Base-by-base conservation (phyloP, 1,139 yeast species). In the Geotrichum europaeum region DNA sequence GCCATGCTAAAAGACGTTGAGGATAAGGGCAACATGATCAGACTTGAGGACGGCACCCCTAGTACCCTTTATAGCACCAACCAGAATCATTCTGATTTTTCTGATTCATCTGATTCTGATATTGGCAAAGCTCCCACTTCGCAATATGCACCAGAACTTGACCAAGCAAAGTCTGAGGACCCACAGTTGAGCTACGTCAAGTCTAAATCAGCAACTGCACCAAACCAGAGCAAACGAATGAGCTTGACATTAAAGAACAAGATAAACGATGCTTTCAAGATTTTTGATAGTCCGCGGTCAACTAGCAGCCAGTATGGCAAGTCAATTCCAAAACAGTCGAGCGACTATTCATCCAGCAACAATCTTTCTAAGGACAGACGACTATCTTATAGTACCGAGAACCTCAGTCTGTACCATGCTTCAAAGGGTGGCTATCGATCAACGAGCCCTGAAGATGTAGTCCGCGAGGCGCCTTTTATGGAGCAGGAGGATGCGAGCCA, bases 31-130 rank as follows among this genome's bases (percentile, higher is more conserved):
- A 71, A 69, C 45, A 73, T 73, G n/a, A 71, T 74, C 4, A 68
- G 73, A 1, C 63, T 75, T 59, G 75, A 73, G 58, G 66, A 66
- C 55, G 60, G 59, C 9, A 67, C 69, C 24, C 79, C 81, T 55
- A 80, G 79, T 61, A 76, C 82, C 55, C 89, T 86, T 60, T 89
- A 87, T 69, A n/a, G 7, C 20, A n/a, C 20, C 10, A 40, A n/a
- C 20, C 47, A 40, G 18, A n/a, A 13, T 36, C n/a, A 13, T 36
- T 36, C 25, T 3, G 32, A 28, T 28, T 28, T 7, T 28, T 28
- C 32, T 2, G 47, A 40, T 15, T 40, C 47, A 3, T 40, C 47
- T 40, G 47, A n/a, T 9, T 40, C 47, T 7, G 47, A 40, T 40
- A 40, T n/a, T n/a, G 47, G 47, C 47, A n/a, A 18, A 18, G 10